phyloP scores from a whole-genome alignment of 768 basidiomycete genomes.

The Amylocystis lapponica region DNA sequence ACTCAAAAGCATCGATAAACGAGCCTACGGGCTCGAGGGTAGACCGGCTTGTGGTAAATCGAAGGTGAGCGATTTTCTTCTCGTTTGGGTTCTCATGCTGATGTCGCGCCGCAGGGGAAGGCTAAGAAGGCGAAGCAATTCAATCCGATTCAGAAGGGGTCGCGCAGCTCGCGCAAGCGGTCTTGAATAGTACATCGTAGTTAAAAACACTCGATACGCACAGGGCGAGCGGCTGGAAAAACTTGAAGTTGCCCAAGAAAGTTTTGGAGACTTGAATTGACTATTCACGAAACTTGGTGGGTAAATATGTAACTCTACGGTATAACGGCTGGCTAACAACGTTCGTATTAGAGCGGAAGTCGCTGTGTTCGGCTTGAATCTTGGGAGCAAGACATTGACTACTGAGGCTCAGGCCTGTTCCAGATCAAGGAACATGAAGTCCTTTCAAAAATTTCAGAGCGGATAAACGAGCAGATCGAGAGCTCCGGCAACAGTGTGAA shows the following conservation, averaged over 20 bases:
- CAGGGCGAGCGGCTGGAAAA: constrained; percentile 65
- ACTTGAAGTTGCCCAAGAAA: constrained; percentile 60
- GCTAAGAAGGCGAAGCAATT: too few relatives aligned
- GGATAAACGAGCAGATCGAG: constrained; percentile 53
- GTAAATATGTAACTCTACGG: constrained; percentile 14
- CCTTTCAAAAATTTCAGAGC: constrained; percentile 42
- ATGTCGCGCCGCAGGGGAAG: too few relatives aligned
- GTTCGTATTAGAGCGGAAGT: constrained; percentile 60
- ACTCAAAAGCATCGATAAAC: too few relatives aligned
- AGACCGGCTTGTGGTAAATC: too few relatives aligned
- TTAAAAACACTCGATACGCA: too few relatives aligned
- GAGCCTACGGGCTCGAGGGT: too few relatives aligned
- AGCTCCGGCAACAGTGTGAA: constrained; percentile 44
- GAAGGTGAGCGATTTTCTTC: too few relatives aligned
- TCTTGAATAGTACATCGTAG: too few relatives aligned
- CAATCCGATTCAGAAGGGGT: too few relatives aligned
- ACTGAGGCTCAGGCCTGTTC: constrained; percentile 45
- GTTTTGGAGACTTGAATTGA: constrained; percentile 59
- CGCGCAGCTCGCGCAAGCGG: too few relatives aligned
- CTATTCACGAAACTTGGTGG: constrained; percentile 83
- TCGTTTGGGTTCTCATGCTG: too few relatives aligned
- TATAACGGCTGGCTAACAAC: not conserved
- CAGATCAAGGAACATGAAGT: constrained; percentile 51
- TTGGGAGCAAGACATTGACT: constrained; percentile 53
- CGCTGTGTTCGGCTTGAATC: constrained; percentile 57